Base-by-base conservation (phyloP, 2,329 filamentous ascomycete species). In the Ophiostoma ulmi region DNA sequence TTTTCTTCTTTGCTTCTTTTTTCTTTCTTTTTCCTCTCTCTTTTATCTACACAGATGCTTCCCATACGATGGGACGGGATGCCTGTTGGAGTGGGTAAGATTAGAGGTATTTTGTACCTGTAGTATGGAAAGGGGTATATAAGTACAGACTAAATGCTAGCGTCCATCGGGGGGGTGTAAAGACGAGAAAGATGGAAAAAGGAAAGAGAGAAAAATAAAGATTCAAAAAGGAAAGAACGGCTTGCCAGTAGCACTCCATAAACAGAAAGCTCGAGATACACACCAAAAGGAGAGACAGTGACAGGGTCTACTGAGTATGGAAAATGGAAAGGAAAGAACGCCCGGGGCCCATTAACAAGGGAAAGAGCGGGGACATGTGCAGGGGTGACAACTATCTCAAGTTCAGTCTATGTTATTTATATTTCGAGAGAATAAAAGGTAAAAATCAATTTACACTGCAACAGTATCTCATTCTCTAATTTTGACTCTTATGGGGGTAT, bases 1-100 rank as follows among this genome's bases (percentile, higher is more conserved):
- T 52, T 52, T 52, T 31, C 17, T 61, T 26, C 7, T 58, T 13
- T 26, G 7, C 20, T 63, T 17, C 5, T 5, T 55, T 22, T 26
- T 10, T 36, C 13, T 36, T 36, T 10, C 26, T 63, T 35, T 63
- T 63, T 63, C 14, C 26, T 63, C 26, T 63, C 26, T 17, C 26
- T 22, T 63, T 38, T 20, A 38, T 64, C 36, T 36, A 38, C 35
- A 44, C 38, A 44, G 38, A 26, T 39, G 39, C 63, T 67, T 41
- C 63, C 63, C 44, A 67, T 41, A 39, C 63, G 67, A 71, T 69
- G 70, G 68, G 63, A 71, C 52, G 68, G 70, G 67, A 69, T 69
- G 70, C 44, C 65, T 66, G 58, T 64, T 64, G 70, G 70, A 14
- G 70, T 68, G 72, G 71, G 68, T 69, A 72, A 63, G 64, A 70